These are phyloP conservation scores for Lentinus tigrinus DNA, from an alignment of 768 basidiomycete species.

Conservation along the genomic window DNA sequence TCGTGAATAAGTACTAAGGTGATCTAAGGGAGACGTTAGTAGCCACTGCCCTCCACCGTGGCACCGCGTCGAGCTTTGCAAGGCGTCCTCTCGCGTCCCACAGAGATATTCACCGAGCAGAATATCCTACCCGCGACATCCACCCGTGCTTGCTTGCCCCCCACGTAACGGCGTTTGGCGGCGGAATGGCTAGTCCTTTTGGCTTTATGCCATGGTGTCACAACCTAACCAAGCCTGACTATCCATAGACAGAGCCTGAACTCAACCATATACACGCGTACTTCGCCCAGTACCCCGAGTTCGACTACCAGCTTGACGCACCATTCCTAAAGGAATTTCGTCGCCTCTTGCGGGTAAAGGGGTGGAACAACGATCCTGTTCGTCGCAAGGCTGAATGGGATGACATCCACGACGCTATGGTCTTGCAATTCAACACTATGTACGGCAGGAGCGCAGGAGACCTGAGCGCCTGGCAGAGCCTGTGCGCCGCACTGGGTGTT, in stretches of 20 bases:
- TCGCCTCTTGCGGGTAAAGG: not conserved
- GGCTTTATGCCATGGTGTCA: not conserved
- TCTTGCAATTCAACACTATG: conserved; percentile 18
- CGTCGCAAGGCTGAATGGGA: not conserved
- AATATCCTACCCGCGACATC: no score
- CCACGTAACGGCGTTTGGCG: no score
- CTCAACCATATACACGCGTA: conserved; percentile 6
- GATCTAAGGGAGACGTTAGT: no score
- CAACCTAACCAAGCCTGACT: not conserved
- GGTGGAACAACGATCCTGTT: not conserved
- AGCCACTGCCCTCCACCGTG: no score
- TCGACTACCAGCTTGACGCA: conserved; percentile 1
- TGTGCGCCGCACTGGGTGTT: conserved; percentile 2
- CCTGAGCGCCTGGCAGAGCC: conserved; percentile 8
- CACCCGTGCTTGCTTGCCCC: no score
- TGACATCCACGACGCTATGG: conserved; percentile 8
- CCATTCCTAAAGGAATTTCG: not conserved
- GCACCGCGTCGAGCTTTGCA: no score
- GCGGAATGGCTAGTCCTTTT: no score
- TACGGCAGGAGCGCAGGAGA: conserved; percentile 19
- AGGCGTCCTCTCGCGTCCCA: no score
- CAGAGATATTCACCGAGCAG: no score
- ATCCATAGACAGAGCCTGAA: no score
- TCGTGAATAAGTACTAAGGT: no score
- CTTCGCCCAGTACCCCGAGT: conserved; percentile 17